Conservation (phyloP, 1,139 yeast genomes). For the Blastobotrys aristatus region DNA sequence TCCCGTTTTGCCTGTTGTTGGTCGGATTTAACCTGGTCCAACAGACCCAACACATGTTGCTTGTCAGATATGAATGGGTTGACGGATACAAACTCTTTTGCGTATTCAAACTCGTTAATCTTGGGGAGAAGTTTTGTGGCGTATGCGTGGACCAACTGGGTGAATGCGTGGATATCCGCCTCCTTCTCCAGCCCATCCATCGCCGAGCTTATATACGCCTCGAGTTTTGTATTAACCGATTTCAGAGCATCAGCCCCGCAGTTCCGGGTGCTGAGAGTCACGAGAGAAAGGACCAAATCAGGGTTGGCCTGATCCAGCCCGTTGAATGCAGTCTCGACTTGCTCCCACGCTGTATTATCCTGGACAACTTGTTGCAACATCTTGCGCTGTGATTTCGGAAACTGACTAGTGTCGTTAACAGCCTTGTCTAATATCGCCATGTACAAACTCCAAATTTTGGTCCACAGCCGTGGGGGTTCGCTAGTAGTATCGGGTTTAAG, state of each 20-base stretch:
- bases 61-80: slow-evolving; percentile 11
- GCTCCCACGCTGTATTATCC: slow-evolving; percentile 18
- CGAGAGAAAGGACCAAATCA: slow-evolving; percentile 13
- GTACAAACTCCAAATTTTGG: slow-evolving; percentile 26
- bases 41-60: neutral
- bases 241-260: slow-evolving; percentile 1
- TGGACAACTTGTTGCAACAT: slow-evolving; percentile 16
- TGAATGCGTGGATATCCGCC: slow-evolving; percentile 14
- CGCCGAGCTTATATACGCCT: slow-evolving; percentile 1
- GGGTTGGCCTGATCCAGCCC: slow-evolving; percentile 12
- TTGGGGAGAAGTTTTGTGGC: slow-evolving; percentile 23
- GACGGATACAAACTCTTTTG: slow-evolving; percentile 20
- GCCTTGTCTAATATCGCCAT: slow-evolving; percentile 21
- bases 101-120: slow-evolving; percentile 23
- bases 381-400: slow-evolving; percentile 5
- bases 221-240: neutral
- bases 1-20: slow-evolving; percentile 8
- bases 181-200: neutral
- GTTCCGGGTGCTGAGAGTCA: slow-evolving; percentile 18
- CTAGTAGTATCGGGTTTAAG: neutral
- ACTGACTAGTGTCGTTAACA: neutral
- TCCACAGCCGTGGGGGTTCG: slow-evolving; percentile 17
- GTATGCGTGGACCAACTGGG: slow-evolving; percentile 22
- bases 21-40: slow-evolving; percentile 1
- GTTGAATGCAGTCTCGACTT: slow-evolving; percentile 17